A percentile compares a stretch with the other conserved stretches of the same genome.
Conservation (phyloP, 2,329 filamentous ascomycete genomes). For the Bertia moriformis region DNA sequence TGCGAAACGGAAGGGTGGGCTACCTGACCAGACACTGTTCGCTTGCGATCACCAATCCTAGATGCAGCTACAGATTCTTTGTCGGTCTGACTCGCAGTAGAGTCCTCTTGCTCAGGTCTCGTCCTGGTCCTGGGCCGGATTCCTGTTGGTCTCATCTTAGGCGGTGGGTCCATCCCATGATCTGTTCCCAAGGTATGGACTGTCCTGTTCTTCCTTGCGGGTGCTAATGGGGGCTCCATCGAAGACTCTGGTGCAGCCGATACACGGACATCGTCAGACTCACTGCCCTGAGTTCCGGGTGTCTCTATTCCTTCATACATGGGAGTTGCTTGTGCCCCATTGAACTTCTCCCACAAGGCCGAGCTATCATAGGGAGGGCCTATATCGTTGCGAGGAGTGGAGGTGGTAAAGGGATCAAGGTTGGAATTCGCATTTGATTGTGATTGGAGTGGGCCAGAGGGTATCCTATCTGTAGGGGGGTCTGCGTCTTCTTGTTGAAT, state of each 20-base stretch:
- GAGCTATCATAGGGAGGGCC: neutral
- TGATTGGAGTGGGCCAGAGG: slow-evolving; percentile 2
- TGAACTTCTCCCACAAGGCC: neutral
- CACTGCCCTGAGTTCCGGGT: slow-evolving; percentile 5
- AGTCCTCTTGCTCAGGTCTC: neutral
- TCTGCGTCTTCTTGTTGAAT: slow-evolving; percentile 10
- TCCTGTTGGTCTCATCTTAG: slow-evolving; percentile 20
- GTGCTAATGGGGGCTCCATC: slow-evolving; percentile 3
- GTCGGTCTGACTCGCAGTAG: neutral
- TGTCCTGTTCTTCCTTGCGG: slow-evolving; percentile 16
- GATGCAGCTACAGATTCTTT: neutral
- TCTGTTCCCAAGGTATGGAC: slow-evolving; percentile 17
- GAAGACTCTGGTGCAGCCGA: slow-evolving; percentile 3
- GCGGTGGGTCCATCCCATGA: slow-evolving; percentile 25
- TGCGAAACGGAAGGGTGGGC: slow-evolving; percentile 12
- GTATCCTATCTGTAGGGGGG: slow-evolving; percentile 5
- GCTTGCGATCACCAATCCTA: slow-evolving; percentile 34
- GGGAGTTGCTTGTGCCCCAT: slow-evolving; percentile 3
- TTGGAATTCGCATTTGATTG: slow-evolving; percentile 3
- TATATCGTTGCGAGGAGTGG: neutral
- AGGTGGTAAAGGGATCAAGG: neutral
- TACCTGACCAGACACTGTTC: slow-evolving; percentile 44
- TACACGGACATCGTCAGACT: slow-evolving; percentile 1
- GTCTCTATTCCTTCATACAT: slow-evolving; percentile 2
- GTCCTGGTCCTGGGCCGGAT: neutral